Evolutionary conservation across 2,329 filamentous ascomycete genomes (phyloP), one percentile per base, ranked within the genome.

Genomic region (Cladosporium sp.): DNA sequence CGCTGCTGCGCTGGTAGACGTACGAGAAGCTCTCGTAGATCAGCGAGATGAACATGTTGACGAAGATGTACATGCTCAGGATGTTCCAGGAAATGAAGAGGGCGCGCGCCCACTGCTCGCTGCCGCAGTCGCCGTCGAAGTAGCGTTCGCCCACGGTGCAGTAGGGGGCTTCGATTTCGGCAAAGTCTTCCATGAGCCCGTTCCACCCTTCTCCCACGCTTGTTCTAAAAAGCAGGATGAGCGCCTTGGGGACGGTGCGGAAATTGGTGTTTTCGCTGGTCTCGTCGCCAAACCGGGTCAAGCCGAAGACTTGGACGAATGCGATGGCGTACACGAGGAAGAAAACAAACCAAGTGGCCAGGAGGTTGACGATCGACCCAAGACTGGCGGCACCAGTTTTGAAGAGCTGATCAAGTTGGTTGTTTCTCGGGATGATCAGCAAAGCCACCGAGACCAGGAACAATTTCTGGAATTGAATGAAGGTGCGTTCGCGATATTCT

Each of bases 11-110:
- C 72, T 99, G 95, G 68, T 97, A 99, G 56, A 99, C 93, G 64
- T 99, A 99, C 68, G 90, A 96, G 78, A 99, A 99, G 71, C 91
- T 97, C 74, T 99, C 93, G 72, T 95, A 99, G 60, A 99, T 99
- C 67, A 99, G 83, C 43, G 93, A 99, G 53, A 99, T 92, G 69
- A 99, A 99, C 65, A 99, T 74, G 64, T 92, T 96, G 65, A 97
- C 92, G 64, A 99, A 99, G 63, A 99, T 95, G 72, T 99, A 99
- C 93, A 99, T 99, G 86, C 92, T 97, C 70, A 99, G 80, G 62
- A 99, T 92, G 74, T 99, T 99, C 93, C 93, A 99, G 4, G 86
- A 83, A 52, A 97, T 90, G 73, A 99, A 99, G 8, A 99, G 76
- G 29, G 84, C 82, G 45, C 90, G 80, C 7, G 93, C 90, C 90